Base-by-base conservation (phyloP, 768 basidiomycete genomes). In the Leccinum subgranulosum region DNA sequence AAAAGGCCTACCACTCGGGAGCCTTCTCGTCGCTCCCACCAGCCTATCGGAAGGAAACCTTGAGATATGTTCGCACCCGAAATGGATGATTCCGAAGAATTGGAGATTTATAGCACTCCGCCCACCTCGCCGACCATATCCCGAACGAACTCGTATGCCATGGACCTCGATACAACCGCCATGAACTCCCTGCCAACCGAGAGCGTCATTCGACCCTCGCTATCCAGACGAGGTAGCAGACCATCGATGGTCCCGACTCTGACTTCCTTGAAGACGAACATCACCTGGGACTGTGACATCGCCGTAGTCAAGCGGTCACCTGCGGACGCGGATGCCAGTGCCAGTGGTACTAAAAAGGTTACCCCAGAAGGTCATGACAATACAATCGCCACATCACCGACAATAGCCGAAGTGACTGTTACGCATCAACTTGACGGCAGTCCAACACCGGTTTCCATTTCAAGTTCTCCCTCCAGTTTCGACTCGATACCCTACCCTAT, bases 61-160 rank as follows among this genome's bases (percentile, higher is more conserved):
- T 60, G 59, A 53, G 57, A 64, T 6, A 74, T 78, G 69, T 63
- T 64, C 58, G 67, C 66, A 45, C 67, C 66, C 29, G 77, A 79
- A 56, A 52, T 61, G 51, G 78, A 68, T 53, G 49, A 51, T 51
- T 51, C 6, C 29, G 29, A 31, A 33, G 49, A 51, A 51, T 29
- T 60, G 51, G 66, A 81, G 54, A 70, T 68, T 48, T 81, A 79
- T 61, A 68, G 71, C 49, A 80, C 79, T 17, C 79, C 79, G 25
- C 79, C 80, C 8, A 70, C 72, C 15, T 76, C 78, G 19, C 79
- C 79, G 25, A 61, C 58, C 55, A 54, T 67, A 47, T 64, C 69
- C 54, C 68, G 66, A 34, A 50, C 60, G 27, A 60, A 59, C 59
- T 64, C 64, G 55, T 51, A 21, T 51, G 21, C 21, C 47, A 21